A percentile compares a stretch with the other conserved stretches of the same genome.
These are phyloP conservation scores for Lepidium sativum DNA, from an alignment of 345 rosid genomes.

Conservation along the genomic window DNA sequence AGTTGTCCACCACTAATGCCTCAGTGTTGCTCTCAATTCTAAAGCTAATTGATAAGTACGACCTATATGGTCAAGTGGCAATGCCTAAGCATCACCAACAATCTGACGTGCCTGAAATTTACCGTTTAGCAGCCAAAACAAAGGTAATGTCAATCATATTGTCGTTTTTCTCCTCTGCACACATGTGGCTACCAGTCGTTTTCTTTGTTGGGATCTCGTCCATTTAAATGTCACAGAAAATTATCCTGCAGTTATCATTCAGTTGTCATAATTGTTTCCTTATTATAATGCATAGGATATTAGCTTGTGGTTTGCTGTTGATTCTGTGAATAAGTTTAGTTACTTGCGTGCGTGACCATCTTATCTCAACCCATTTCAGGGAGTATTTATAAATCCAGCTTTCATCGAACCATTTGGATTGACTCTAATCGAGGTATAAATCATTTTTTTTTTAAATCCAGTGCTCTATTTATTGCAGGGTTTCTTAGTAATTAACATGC, in stretches of 20 bases:
- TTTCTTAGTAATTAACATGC: neutral
- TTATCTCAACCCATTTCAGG: conserved; percentile 31
- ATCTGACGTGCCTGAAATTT: conserved; percentile 68
- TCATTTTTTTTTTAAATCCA: neutral
- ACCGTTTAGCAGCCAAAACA: conserved; percentile 68
- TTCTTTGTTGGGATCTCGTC: neutral
- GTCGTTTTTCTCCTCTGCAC: neutral
- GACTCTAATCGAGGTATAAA: conserved; percentile 74
- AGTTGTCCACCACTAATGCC: conserved; percentile 57
- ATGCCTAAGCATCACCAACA: conserved; percentile 84
- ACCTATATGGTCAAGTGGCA: conserved; percentile 76
- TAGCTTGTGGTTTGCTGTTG: neutral
- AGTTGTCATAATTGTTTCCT: neutral
- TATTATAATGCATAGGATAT: neutral
- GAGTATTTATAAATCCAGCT: conserved; percentile 90
- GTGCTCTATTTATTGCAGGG: neutral
- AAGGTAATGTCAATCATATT: conserved; percentile 34
- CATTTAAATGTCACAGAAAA: neutral
- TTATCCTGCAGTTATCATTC: neutral
- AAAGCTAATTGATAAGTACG: conserved; percentile 67
- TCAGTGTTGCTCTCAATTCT: conserved; percentile 63
- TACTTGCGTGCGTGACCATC: neutral
- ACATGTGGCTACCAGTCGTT: neutral
- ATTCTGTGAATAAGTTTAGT: neutral
- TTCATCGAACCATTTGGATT: conserved; percentile 90